Percentiles rank a stretch among this genome's conserved stretches.
These are phyloP conservation scores for Penicillium digitatum DNA, from an alignment of 2,329 filamentous ascomycete genomes.

Conservation along the genomic window DNA sequence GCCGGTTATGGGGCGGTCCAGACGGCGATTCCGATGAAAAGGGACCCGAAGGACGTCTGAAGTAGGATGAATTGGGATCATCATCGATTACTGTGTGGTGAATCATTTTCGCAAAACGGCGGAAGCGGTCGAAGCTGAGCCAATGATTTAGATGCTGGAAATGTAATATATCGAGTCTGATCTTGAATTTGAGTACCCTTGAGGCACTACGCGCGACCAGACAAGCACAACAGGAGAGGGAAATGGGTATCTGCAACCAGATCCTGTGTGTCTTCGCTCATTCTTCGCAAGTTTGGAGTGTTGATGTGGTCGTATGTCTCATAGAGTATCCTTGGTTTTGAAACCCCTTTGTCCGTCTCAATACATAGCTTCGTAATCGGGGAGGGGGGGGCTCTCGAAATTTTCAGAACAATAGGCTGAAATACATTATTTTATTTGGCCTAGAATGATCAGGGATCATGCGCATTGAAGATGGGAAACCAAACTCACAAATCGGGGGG, in stretches of 20 bases:
- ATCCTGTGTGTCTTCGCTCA: slow-evolving; percentile 9
- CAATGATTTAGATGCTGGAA: neutral
- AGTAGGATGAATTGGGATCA: slow-evolving; percentile 21
- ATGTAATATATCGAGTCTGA: neutral
- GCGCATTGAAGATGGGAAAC: neutral
- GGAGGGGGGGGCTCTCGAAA: neutral
- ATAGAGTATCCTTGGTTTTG: neutral
- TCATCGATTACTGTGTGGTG: slow-evolving; percentile 24
- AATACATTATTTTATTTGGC: slow-evolving; percentile 15
- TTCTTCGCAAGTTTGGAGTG: slow-evolving; percentile 8
- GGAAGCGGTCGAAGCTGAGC: neutral
- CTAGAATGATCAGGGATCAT: slow-evolving; percentile 1
- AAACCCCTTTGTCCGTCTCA: slow-evolving; percentile 6
- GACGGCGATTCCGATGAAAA: slow-evolving; percentile 11
- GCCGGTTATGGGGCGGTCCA: slow-evolving; percentile 14
- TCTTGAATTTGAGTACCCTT: neutral
- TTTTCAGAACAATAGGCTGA: slow-evolving; percentile 7
- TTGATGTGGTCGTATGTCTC: neutral
- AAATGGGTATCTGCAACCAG: slow-evolving; percentile 8
- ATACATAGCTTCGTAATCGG: slow-evolving; percentile 12
- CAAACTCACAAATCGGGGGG: neutral
- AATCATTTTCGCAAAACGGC: slow-evolving; percentile 19
- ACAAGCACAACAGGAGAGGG: neutral
- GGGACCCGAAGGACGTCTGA: slow-evolving; percentile 18
- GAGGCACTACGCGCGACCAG: slow-evolving; percentile 5